Conservation (phyloP, 2,329 filamentous ascomycete species). For the Falciphora oryzae region DNA sequence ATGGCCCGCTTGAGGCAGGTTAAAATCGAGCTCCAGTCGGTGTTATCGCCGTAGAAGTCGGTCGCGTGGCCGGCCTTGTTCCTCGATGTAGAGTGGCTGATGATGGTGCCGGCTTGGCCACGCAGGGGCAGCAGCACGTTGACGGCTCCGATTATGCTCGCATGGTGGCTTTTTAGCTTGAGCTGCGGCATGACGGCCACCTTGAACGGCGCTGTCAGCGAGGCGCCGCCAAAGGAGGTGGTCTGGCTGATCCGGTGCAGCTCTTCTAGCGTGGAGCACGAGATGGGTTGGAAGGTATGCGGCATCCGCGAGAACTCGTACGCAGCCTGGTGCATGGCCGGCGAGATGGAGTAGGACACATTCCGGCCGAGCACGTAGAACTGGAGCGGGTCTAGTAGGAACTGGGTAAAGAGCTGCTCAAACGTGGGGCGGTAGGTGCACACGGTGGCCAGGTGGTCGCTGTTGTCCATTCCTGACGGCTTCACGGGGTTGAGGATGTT, state of each 20-base stretch:
- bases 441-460: slow-evolving; percentile 38
- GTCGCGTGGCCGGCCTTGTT: slow-evolving; percentile 55
- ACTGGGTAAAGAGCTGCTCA: slow-evolving; percentile 53
- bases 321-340: slow-evolving; percentile 66
- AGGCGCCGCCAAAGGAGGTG: slow-evolving; percentile 61
- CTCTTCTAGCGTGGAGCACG: slow-evolving; percentile 55
- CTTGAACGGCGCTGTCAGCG: slow-evolving; percentile 65
- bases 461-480: slow-evolving; percentile 35
- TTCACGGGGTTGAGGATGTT: slow-evolving; percentile 50
- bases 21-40: slow-evolving; percentile 33
- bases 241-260: slow-evolving; percentile 53
- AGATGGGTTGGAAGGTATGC: slow-evolving; percentile 56
- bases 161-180: slow-evolving; percentile 61
- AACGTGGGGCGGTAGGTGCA: slow-evolving; percentile 53
- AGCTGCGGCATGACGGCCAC: slow-evolving; percentile 60
- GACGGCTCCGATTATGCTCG: slow-evolving; percentile 64
- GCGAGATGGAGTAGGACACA: slow-evolving; percentile 64
- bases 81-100: slow-evolving; percentile 52
- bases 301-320: slow-evolving; percentile 62
- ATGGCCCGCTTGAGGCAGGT: slow-evolving; percentile 62
- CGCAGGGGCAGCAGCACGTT: slow-evolving; percentile 66
- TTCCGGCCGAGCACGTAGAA: slow-evolving; percentile 65
- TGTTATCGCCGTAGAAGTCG: slow-evolving; percentile 56
- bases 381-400: slow-evolving; percentile 57
- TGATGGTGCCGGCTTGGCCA: slow-evolving; percentile 39